Evolutionary conservation across 352 stramenopile species (phyloP), one percentile per base, ranked within the genome.

Genomic region (Pythium dissotocum): DNA sequence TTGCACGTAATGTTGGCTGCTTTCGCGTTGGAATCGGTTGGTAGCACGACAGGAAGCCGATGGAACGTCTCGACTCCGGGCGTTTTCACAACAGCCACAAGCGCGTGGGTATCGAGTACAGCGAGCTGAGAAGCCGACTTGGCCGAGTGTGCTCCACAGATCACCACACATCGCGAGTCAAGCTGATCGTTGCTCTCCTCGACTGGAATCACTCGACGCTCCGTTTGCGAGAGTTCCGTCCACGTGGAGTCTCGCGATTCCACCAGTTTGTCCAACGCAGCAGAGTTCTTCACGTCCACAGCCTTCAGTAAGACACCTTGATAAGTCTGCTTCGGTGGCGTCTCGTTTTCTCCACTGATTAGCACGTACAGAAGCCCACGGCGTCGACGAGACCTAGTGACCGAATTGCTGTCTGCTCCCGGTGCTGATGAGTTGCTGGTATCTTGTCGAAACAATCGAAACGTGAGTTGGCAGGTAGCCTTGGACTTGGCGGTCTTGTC

Each of bases 1-100:
- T 56, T 65, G 26, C 54, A 68, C 28, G 21, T 35, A 9, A 69
- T 28, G 38, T 32, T 32, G 16, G 53, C 16, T 42, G 28, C 32
- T 49, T 53, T 66, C 24, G n/a, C 7, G 30, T 30, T 13, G 5
- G 26, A 57, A 38, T 38, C 16, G 2, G 10, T 28, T 10, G 12
- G 6, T 9, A 3, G 18, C 13, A 38, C 12, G 40, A 59, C n/a
- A 16, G 26, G 21, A 38, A 73, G 28, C 1, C 40, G 53, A 13
- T 69, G 67, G n/a, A 65, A 73, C 2, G 61, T 69, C 14, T 73
- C 67, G 0, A 55, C 30, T 14, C 28, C 44, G 28, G 60, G 60
- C 1, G 35, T 48, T 9, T 61, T 58, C 6, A 53, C 10, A 1
- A 72, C 26, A 1, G 59, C 48, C n/a, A 2, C 44, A 33, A 67